phyloP scores from a whole-genome alignment of 306 rosid genomes.

The Medicago ruthenica region DNA sequence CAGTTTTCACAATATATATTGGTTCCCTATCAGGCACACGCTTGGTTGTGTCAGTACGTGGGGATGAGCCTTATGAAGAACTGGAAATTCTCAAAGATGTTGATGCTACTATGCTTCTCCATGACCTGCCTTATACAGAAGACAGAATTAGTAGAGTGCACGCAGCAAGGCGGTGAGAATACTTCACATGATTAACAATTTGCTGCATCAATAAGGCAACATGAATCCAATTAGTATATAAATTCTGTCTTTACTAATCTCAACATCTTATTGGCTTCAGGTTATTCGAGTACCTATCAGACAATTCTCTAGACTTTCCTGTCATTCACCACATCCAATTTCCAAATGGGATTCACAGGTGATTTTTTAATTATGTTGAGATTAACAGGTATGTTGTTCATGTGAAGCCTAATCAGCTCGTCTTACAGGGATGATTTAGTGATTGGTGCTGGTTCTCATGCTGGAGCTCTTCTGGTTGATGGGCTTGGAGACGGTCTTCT shows the following conservation, averaged over 20 bases:
- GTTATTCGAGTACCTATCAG: constrained; percentile 82
- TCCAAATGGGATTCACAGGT: constrained; percentile 89
- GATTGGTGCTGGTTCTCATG: constrained; percentile 88
- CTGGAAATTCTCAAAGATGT: constrained; percentile 73
- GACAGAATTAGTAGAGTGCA: constrained; percentile 85
- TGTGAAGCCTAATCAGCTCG: constrained; percentile 30
- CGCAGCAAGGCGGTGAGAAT: constrained; percentile 88
- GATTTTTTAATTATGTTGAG: constrained; percentile 33
- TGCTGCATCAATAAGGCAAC: constrained; percentile 29
- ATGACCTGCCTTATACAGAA: constrained; percentile 76
- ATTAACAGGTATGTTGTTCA: constrained; percentile 15
- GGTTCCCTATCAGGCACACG: constrained; percentile 71
- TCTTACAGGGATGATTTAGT: constrained; percentile 87
- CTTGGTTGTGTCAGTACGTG: constrained; percentile 82
- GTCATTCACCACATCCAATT: constrained; percentile 94
- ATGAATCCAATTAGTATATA: constrained; percentile 1
- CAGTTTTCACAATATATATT: too few species aligned
- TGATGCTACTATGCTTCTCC: constrained; percentile 91
- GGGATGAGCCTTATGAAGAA: constrained; percentile 83
- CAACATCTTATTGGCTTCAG: constrained; percentile 48
- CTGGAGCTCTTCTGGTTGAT: constrained; percentile 93
- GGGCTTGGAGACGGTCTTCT: constrained; percentile 98
- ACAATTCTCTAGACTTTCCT: constrained; percentile 74
- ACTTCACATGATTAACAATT: constrained; percentile 26
- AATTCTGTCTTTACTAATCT: constrained; percentile 26